Evolutionary conservation across 1,139 yeast species (phyloP), one percentile per base, ranked within the genome.

Genomic region (Nadsonia starkeyi-henricii): DNA sequence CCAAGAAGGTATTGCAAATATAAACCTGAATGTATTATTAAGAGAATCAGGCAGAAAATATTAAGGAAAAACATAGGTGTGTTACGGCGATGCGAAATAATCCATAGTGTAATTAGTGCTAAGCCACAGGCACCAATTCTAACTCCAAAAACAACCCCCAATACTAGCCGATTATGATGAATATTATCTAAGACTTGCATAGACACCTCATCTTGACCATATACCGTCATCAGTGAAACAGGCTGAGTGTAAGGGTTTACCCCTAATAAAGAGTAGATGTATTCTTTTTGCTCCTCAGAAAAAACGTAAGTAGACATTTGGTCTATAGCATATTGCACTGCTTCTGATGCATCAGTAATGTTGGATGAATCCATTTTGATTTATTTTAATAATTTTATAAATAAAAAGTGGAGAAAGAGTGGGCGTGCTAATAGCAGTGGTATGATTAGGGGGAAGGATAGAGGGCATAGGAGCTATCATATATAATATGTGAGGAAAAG

Each of bases 31-130:
- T 81, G 82, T 13, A 85, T 51, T 4, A 81, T 63, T 43, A 80
- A 65, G 3, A 77, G 61, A 2, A 75, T 48, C 48, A 88, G 69
- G 19, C 84, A 75, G 2, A 69, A 49, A 58, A 78, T 79, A 63
- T 88, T 86, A 48, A 85, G 65, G 20, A 79, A 63, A 61, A 85
- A 88, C 36, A 86, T 75, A 3, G 88, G 84, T 0, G 88, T 76
- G 42, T 65, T 72, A 56, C 70, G 76, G 50, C 71, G 73, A 43
- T 68, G 71, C 4, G 78, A 69, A 7, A 77, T 62, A 33, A 75
- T 45, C 42, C 55, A 58, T 48, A 71, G 64, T 19, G 67, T 61
- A 28, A 68, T 60, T 50, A 69, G 58, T 2, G 72, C 71, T 4
- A 64, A 52, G 4, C 59, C 61, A 15, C 71, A 68, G 45, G 75